Evolutionary conservation across 805 yeast genomes (phyloP).

Genomic region (Saccharomycopsis javanensis): DNA sequence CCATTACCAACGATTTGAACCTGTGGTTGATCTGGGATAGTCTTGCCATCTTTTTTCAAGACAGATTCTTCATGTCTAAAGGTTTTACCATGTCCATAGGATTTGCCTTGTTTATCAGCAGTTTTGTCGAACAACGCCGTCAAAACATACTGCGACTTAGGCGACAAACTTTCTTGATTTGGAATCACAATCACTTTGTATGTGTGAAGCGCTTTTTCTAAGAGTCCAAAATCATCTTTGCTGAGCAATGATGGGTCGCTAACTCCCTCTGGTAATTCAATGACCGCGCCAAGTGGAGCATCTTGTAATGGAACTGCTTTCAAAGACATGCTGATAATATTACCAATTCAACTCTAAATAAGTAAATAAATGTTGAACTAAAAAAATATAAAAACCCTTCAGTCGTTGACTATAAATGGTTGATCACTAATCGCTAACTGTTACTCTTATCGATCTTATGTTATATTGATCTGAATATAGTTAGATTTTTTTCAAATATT

Average conservation of each 20-base stretch:
- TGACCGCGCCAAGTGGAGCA: slow-evolving; percentile 59
- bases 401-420: too few species aligned
- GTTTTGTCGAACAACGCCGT: slow-evolving; percentile 76
- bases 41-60: slow-evolving; percentile 67
- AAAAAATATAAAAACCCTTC: too few species aligned
- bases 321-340: slow-evolving; percentile 21
- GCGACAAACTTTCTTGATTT: slow-evolving; percentile 54
- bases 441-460: too few species aligned
- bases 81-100: slow-evolving; percentile 81
- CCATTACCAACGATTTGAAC: slow-evolving; percentile 86
- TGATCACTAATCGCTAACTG: too few species aligned
- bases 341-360: too few species aligned
- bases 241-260: slow-evolving; percentile 63
- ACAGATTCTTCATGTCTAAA: slow-evolving; percentile 58
- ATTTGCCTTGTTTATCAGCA: slow-evolving; percentile 38
- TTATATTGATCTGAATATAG: too few species aligned
- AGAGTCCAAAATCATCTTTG: slow-evolving; percentile 52
- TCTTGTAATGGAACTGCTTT: slow-evolving; percentile 38
- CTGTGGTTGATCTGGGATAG: slow-evolving; percentile 78
- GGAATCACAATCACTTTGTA: slow-evolving; percentile 71
- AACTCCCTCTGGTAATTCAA: slow-evolving; percentile 56
- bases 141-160: slow-evolving; percentile 64
- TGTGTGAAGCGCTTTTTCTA: slow-evolving; percentile 56
- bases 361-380: too few species aligned
- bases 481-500: too few species aligned